phyloP scores from a whole-genome alignment of 345 rosid genomes.

The Murraya koenigii region DNA sequence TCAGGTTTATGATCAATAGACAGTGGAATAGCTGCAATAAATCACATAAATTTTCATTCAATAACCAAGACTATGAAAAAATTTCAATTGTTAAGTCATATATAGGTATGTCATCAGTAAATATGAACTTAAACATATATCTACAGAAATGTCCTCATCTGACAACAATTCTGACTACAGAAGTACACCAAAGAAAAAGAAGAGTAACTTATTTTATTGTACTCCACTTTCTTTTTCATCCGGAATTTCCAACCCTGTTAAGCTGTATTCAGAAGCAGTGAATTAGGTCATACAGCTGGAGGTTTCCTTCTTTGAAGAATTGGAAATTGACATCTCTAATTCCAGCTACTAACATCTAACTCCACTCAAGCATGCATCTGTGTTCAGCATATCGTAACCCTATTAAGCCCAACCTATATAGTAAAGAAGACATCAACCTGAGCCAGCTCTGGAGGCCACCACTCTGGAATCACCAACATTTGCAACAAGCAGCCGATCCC shows the following conservation, averaged over 20 bases:
- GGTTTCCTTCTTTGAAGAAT: background rate
- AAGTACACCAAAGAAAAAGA: background rate
- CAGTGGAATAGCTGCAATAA: slow-evolving; percentile 36
- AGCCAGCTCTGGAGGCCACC: slow-evolving; percentile 47
- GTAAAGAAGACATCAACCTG: slow-evolving; percentile 32
- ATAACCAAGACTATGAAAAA: background rate
- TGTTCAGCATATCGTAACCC: background rate
- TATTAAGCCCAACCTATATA: background rate
- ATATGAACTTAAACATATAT: background rate
- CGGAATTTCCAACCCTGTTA: background rate
- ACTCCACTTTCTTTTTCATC: background rate
- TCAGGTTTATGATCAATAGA: slow-evolving; percentile 54
- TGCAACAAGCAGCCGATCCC: slow-evolving; percentile 51
- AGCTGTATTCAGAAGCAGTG: background rate
- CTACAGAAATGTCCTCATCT: background rate
- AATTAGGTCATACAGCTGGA: background rate
- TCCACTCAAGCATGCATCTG: background rate
- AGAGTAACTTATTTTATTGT: background rate
- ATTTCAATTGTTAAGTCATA: background rate
- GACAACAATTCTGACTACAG: background rate
- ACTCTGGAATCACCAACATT: slow-evolving; percentile 74
- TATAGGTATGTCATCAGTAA: background rate
- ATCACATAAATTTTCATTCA: background rate
- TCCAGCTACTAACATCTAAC: background rate
- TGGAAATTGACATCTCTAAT: background rate